Conservation (phyloP, 129 eudicot genomes). For the Chrysanthemum lavandulifolium region DNA sequence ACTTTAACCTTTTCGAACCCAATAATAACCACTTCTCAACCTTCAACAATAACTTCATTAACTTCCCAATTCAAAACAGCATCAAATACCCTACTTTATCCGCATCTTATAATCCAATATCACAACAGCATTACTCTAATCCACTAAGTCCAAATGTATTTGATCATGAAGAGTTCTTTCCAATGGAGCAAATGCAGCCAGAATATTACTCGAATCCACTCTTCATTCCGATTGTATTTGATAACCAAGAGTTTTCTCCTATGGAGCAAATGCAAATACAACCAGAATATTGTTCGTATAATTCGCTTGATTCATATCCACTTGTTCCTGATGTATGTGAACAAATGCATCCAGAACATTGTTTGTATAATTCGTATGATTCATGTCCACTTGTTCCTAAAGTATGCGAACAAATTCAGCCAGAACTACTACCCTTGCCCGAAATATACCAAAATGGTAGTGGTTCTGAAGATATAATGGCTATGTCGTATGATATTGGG, state of each 20-base stretch:
- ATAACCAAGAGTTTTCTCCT: not conserved
- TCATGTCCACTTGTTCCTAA: too few species aligned
- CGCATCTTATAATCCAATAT: constrained; percentile 17
- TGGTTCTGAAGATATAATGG: not conserved
- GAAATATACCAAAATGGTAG: constrained; percentile 18
- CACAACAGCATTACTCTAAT: constrained; percentile 12
- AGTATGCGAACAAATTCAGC: not conserved
- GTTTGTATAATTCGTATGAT: too few species aligned
- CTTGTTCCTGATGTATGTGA: too few species aligned
- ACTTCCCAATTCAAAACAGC: constrained; percentile 14
- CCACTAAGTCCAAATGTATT: not conserved
- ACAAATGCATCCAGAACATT: constrained; percentile 18
- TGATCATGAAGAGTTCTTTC: constrained; percentile 9
- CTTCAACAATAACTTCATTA: constrained; percentile 24
- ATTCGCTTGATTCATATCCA: too few species aligned
- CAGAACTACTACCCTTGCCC: constrained; percentile 25
- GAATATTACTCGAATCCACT: constrained; percentile 9
- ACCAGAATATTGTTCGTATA: constrained; percentile 9
- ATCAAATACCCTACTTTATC: constrained; percentile 26
- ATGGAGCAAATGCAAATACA: constrained; percentile 15
- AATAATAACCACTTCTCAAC: not conserved
- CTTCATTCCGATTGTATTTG: not conserved
- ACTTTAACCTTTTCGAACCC: constrained; percentile 1
- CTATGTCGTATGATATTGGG: not conserved
- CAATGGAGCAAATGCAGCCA: constrained; percentile 11